These are phyloP conservation scores for Chaetoceros tenuissimus DNA, from an alignment of 108 stramenopile species.

Conservation along the genomic window DNA sequence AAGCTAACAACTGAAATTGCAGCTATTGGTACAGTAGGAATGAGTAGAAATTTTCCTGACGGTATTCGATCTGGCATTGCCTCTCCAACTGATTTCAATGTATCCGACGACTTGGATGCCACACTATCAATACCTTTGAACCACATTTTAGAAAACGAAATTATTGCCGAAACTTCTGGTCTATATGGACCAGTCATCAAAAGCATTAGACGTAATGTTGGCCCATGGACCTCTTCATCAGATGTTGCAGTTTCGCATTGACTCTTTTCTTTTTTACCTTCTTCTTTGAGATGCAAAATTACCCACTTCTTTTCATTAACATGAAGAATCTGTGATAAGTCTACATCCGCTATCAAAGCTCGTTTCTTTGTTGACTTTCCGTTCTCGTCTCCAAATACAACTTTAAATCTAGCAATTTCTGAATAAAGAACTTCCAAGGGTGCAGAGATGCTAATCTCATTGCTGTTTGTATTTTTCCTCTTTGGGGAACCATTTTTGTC, in stretches of 20 bases:
- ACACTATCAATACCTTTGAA: slow-evolving; percentile 48
- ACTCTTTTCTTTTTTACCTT: neutral
- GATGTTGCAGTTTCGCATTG: neutral
- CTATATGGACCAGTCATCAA: slow-evolving; percentile 60
- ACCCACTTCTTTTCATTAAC: slow-evolving; percentile 1
- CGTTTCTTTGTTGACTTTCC: neutral
- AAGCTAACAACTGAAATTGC: slow-evolving; percentile 30
- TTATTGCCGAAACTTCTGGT: slow-evolving; percentile 55
- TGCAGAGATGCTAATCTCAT: neutral
- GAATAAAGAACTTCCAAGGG: neutral
- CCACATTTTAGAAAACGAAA: slow-evolving; percentile 46
- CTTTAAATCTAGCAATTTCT: neutral
- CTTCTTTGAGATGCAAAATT: neutral
- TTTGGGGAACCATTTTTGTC: no score
- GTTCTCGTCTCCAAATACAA: neutral
- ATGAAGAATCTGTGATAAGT: neutral
- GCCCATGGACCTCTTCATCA: slow-evolving; percentile 12
- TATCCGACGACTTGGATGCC: slow-evolving; percentile 19
- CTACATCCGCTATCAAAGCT: neutral
- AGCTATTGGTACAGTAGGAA: slow-evolving; percentile 53
- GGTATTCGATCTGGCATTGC: slow-evolving; percentile 21
- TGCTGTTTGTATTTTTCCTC: neutral
- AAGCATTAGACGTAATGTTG: slow-evolving; percentile 67
- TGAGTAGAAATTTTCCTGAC: slow-evolving; percentile 29
- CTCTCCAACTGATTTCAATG: neutral